These are phyloP conservation scores for Cystofilobasidium bisporidii DNA, from an alignment of 768 basidiomycete genomes.

Conservation along the genomic window DNA sequence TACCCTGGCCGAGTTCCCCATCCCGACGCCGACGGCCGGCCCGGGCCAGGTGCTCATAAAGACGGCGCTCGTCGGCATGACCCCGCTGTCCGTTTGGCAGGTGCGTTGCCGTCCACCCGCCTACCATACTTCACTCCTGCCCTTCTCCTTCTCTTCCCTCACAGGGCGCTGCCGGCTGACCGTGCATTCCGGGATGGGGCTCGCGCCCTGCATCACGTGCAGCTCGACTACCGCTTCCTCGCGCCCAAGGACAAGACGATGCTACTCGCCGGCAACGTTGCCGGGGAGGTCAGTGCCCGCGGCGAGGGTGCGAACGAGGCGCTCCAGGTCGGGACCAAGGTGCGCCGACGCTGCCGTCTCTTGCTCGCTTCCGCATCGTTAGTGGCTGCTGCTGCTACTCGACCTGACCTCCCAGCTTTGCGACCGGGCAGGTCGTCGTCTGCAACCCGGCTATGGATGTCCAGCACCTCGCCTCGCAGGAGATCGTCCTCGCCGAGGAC, in stretches of 20 bases:
- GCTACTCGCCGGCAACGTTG: not conserved
- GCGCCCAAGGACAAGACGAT: not conserved
- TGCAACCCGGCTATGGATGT: not conserved
- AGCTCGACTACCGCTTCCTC: not conserved
- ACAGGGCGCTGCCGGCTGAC: no score
- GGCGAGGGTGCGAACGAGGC: not conserved
- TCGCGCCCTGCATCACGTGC: no score
- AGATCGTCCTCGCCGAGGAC: not conserved
- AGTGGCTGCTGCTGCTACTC: no score
- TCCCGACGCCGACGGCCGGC: not conserved
- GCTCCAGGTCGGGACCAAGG: not conserved
- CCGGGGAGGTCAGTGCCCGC: not conserved
- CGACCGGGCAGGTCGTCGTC: not conserved
- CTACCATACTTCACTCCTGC: no score
- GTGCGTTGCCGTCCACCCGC: no score
- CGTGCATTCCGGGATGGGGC: no score
- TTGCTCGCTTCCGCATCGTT: no score
- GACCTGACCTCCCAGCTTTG: no score
- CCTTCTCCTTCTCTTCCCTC: no score
- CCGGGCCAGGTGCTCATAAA: not conserved
- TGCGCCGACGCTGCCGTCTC: no score
- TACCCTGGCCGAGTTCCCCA: not conserved
- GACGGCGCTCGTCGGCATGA: not conserved
- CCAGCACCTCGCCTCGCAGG: not conserved
- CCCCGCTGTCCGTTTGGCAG: not conserved